These are phyloP conservation scores for Trebouxia sp. DNA, from an alignment of 139 green algal species.

Conservation along the genomic window DNA sequence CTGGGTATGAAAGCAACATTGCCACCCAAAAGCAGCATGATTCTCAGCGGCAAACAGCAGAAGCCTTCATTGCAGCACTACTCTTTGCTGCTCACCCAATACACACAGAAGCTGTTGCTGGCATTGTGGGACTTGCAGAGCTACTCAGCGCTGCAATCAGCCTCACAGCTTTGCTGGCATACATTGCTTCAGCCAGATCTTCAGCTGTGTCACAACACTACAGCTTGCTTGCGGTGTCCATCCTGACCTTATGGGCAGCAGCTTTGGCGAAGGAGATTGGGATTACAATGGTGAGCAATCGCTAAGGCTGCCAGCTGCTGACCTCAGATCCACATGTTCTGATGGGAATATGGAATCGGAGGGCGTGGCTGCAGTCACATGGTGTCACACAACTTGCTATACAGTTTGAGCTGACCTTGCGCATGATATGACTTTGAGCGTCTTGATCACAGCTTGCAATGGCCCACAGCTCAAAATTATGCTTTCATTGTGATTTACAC, in stretches of 20 bases:
- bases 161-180: constrained; percentile 57
- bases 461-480: no score
- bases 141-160: constrained; percentile 56
- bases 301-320: no score
- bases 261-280: constrained; percentile 82
- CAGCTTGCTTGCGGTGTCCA: constrained; percentile 37
- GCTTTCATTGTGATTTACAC: no score
- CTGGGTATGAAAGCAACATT: background rate
- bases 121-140: constrained; percentile 78
- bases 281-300: constrained; percentile 64
- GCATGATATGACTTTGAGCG: no score
- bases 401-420: no score
- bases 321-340: no score
- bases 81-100: constrained; percentile 76
- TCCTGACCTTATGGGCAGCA: constrained; percentile 48
- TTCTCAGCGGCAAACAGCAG: background rate
- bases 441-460: no score
- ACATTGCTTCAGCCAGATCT: background rate
- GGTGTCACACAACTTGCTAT: no score
- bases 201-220: constrained; percentile 39
- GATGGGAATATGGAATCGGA: no score
- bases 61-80: constrained; percentile 52
- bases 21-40: background rate
- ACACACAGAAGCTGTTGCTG: constrained; percentile 79
- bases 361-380: no score